These are phyloP conservation scores for Cadophora gregata DNA, from an alignment of 2,329 filamentous ascomycete species.

Conservation along the genomic window DNA sequence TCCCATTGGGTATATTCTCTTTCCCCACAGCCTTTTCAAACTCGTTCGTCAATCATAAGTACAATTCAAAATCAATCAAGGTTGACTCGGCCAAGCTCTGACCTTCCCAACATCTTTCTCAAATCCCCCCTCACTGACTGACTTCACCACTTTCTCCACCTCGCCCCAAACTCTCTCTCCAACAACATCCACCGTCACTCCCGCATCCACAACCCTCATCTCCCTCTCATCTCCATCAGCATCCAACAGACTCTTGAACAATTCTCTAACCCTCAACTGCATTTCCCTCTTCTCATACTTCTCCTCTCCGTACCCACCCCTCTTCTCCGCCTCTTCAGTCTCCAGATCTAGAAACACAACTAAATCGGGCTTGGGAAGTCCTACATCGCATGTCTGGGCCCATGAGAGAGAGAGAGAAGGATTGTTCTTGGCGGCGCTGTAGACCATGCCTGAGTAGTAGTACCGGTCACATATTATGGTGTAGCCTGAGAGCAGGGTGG, in stretches of 20 bases:
- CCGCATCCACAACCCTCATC: constrained; percentile 60
- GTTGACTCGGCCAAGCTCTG: constrained; percentile 23
- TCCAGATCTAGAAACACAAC: constrained; percentile 87
- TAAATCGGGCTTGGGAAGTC: constrained; percentile 84
- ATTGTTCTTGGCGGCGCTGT: constrained; percentile 86
- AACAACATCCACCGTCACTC: constrained; percentile 61
- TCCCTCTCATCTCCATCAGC: constrained; percentile 56
- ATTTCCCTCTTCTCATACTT: constrained; percentile 85
- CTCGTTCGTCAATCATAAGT: background rate
- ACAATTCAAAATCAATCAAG: constrained; percentile 1
- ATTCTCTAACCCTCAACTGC: constrained; percentile 77
- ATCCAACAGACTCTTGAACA: constrained; percentile 68
- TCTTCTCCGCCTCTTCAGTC: constrained; percentile 70
- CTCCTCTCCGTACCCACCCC: constrained; percentile 90
- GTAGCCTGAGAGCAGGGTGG: constrained; percentile 66
- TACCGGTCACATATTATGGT: constrained; percentile 91
- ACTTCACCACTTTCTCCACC: constrained; percentile 48
- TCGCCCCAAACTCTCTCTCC: constrained; percentile 53
- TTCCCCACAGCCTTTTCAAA: background rate
- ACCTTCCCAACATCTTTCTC: constrained; percentile 48
- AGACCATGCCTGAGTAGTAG: constrained; percentile 93
- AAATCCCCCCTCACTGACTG: constrained; percentile 55
- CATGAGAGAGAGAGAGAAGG: constrained; percentile 73
- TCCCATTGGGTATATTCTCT: constrained; percentile 12
- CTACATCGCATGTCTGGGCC: constrained; percentile 84